Base-by-base conservation (phyloP, 306 rosid genomes). In the Oemleria cerasiformis region DNA sequence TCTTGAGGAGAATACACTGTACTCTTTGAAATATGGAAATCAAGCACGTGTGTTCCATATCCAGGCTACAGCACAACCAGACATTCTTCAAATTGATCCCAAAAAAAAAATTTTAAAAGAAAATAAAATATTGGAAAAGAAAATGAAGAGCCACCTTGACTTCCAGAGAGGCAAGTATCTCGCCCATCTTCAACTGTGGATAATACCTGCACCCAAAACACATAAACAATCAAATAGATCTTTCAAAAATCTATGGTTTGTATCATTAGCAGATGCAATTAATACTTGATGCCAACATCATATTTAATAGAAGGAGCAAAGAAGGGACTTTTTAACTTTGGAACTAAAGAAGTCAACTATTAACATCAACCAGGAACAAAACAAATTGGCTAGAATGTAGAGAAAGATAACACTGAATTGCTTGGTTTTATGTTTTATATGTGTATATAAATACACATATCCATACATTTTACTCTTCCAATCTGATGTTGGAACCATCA, bases 111-210 rank as follows among this genome's bases (percentile, higher is more conserved):
- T 25, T 4, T 6, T 48, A 41, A 41, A 50, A 64, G 8, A 16
- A 57, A 40, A 30, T 41, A 15, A 19, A 66, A 63, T 17, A 2
- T 19, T 36, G 19, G 38, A 38, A 62, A 7, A 45, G 2, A 8
- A n/a, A 39, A 57, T 40, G 60, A 44, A 65, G 74, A 83, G 59
- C 65, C 69, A 91, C 99, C 96, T 88, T 75, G 65, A 80, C 90
- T 73, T 86, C 85, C n/a, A 91, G 51, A 65, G 90, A 83, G 30
- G 83, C 84, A 49, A 95, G 81, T 68, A 81, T 78, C 51, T 76
- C 82, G 48, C 96, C 92, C 78, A 88, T 44, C 73, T 82, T 88
- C 84, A 88, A 34, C 17, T 23, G 74, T 64, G 99, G 99, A 80
- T 86, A 89, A 82, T 76, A 95, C 81, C 99, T 95, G 84, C 65